These are phyloP conservation scores for Aureobasidium lini DNA, from an alignment of 2,329 filamentous ascomycete species.

Conservation along the genomic window DNA sequence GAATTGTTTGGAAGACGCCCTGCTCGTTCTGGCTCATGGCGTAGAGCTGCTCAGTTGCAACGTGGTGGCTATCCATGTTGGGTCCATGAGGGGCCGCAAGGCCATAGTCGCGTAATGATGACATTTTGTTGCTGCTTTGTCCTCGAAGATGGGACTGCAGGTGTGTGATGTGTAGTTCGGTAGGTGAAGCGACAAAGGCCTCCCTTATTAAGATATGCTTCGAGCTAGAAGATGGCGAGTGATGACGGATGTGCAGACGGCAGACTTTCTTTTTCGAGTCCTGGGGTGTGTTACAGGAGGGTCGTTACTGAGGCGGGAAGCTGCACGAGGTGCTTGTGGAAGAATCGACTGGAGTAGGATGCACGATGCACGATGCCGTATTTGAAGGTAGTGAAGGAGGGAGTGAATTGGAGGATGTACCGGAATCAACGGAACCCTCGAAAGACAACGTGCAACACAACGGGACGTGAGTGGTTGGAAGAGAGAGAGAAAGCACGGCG, in stretches of 20 bases:
- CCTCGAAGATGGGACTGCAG: background rate
- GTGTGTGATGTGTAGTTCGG: background rate
- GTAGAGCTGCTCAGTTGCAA: conserved; percentile 34
- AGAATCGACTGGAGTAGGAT: conserved; percentile 7
- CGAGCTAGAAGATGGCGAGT: background rate
- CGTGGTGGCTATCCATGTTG: conserved; percentile 37
- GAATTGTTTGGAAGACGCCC: conserved; percentile 66
- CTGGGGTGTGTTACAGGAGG: background rate
- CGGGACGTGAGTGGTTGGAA: conserved; percentile 7
- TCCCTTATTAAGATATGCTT: conserved; percentile 4
- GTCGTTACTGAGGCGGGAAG: background rate
- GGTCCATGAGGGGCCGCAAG: conserved; percentile 42
- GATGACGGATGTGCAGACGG: conserved; percentile 8
- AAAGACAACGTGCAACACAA: conserved; percentile 10
- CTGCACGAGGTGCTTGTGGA: conserved; percentile 10
- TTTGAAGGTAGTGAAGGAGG: background rate
- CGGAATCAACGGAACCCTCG: conserved; percentile 8
- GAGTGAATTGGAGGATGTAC: background rate
- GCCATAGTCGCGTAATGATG: conserved; percentile 41
- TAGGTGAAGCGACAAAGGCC: background rate
- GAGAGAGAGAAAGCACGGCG: background rate
- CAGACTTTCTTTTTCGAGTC: background rate
- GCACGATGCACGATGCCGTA: conserved; percentile 14
- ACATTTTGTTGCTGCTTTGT: conserved; percentile 16
- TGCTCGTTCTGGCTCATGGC: conserved; percentile 52